These are phyloP conservation scores for Primulina tabacum DNA, from an alignment of 257 asterid species.

Conservation along the genomic window DNA sequence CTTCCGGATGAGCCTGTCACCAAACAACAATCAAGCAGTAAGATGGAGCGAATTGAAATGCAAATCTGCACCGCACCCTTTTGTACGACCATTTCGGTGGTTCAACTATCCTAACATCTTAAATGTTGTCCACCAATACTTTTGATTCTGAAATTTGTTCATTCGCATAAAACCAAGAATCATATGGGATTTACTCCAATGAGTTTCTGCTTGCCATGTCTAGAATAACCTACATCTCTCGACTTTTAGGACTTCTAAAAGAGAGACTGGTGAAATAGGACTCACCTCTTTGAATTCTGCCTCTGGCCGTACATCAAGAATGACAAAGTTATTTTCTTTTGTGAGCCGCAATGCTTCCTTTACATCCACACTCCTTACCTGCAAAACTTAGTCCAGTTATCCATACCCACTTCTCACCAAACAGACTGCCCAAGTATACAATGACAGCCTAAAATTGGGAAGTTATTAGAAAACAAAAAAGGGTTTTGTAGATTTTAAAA, in stretches of 20 bases:
- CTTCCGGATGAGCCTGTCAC: slow-evolving; percentile 82
- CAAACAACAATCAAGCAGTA: slow-evolving; percentile 12
- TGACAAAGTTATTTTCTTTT: slow-evolving; percentile 71
- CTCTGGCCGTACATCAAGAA: slow-evolving; percentile 92
- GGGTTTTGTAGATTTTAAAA: neutral
- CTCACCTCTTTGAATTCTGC: slow-evolving; percentile 89
- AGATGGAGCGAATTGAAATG: neutral
- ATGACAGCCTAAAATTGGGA: neutral
- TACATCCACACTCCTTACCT: slow-evolving; percentile 89
- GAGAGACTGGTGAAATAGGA: neutral
- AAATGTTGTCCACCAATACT: neutral
- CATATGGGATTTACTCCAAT: neutral
- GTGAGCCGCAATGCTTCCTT: slow-evolving; percentile 86
- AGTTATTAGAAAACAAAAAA: neutral
- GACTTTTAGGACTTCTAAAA: neutral
- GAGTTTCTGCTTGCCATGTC: neutral
- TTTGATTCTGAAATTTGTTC: no score
- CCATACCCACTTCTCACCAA: slow-evolving; percentile 2
- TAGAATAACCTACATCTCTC: no score
- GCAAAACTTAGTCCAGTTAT: slow-evolving; percentile 28
- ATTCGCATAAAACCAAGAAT: neutral
- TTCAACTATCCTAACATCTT: neutral
- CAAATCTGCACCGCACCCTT: neutral
- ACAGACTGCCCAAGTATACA: neutral
- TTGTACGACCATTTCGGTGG: neutral